These are phyloP conservation scores for Penstemon davidsonii DNA, from an alignment of 257 asterid genomes.

Conservation along the genomic window DNA sequence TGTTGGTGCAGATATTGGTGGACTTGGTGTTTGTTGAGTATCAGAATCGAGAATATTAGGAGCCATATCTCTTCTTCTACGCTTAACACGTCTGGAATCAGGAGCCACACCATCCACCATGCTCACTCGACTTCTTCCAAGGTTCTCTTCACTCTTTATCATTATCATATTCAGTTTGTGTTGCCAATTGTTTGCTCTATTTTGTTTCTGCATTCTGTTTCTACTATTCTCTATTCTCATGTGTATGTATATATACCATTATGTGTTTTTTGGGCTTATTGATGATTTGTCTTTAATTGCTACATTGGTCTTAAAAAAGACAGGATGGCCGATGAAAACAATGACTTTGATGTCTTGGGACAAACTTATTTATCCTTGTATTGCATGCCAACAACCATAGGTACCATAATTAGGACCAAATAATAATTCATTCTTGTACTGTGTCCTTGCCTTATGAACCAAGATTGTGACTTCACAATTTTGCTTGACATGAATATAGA, in stretches of 20 bases:
- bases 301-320: slow-evolving; percentile 6
- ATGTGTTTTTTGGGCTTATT: neutral
- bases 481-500: no score
- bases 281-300: slow-evolving; percentile 4
- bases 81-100: slow-evolving; percentile 35
- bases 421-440: neutral
- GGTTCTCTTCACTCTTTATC: slow-evolving; percentile 46
- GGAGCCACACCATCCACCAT: slow-evolving; percentile 26
- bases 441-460: neutral
- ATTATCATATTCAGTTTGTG: slow-evolving; percentile 23
- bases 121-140: slow-evolving; percentile 28
- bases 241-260: neutral
- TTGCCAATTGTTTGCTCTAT: slow-evolving; percentile 1
- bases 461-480: neutral
- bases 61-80: slow-evolving; percentile 50
- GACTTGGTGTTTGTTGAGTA: slow-evolving; percentile 7
- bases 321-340: slow-evolving; percentile 15
- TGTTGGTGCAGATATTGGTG: slow-evolving; percentile 16
- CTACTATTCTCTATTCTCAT: neutral
- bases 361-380: neutral
- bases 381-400: neutral
- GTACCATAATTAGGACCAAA: neutral
- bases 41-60: neutral
- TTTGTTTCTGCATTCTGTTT: neutral
- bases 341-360: neutral